phyloP scores from a whole-genome alignment of 805 yeast genomes.

The Yarrowia bubula region DNA sequence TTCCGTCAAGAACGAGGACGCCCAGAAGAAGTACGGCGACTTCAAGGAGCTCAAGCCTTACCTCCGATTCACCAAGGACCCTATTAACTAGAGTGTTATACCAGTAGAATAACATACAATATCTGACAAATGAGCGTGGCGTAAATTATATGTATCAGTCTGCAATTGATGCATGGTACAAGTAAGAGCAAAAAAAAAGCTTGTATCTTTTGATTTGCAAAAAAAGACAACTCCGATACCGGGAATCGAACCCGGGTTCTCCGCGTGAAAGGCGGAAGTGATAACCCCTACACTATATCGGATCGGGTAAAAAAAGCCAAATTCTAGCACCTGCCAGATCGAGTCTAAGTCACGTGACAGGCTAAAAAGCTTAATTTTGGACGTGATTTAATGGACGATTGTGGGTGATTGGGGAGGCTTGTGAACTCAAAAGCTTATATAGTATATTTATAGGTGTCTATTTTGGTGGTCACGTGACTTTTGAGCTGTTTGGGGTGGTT shows the following conservation, averaged over 20 bases:
- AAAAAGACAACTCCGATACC: slow-evolving; percentile 19
- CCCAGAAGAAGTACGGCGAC: slow-evolving; percentile 78
- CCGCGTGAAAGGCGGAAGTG: slow-evolving; percentile 27
- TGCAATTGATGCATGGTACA: neutral
- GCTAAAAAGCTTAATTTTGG: neutral
- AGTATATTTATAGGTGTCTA: too few species aligned
- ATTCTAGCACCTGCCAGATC: neutral
- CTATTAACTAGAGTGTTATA: slow-evolving; percentile 25
- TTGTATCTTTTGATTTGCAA: neutral
- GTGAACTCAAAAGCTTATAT: neutral
- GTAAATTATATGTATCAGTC: too few species aligned
- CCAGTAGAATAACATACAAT: too few species aligned
- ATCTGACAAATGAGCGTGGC: too few species aligned
- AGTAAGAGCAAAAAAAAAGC: neutral
- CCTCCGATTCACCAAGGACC: slow-evolving; percentile 62
- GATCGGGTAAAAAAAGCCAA: neutral
- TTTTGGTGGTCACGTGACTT: too few species aligned
- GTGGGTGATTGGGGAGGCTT: too few species aligned
- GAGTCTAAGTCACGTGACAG: neutral
- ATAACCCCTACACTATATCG: slow-evolving; percentile 29
- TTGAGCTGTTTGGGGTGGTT: neutral
- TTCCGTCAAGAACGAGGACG: slow-evolving; percentile 72
- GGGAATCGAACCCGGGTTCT: slow-evolving; percentile 26
- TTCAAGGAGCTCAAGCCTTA: slow-evolving; percentile 87
- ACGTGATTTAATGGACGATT: neutral